Evolutionary conservation across 306 rosid genomes (phyloP), one percentile per base, ranked within the genome.

Genomic region (Spatholobus suberectus): DNA sequence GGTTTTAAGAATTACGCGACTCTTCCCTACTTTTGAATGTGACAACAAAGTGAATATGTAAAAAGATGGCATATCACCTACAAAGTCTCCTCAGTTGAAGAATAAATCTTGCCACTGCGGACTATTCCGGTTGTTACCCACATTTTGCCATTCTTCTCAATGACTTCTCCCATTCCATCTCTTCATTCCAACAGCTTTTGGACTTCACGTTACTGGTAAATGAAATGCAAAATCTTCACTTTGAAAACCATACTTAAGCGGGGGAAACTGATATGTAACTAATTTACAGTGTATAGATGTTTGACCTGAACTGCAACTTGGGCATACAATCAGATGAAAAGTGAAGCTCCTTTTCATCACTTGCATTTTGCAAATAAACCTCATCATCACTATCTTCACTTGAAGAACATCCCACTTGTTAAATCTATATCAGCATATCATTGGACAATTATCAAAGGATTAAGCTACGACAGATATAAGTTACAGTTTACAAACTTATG

Each of bases 41-140:
- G 21, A 62, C 27, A 44, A 46, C 4, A 80, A 12, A 20, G 32
- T 14, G 18, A 17, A 74, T 7, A 24, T 44, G 23, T 17, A 63
- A 40, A 85, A 52, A 46, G 82, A 63, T 20, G 32, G 24, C 54
- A 74, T 84, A 81, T 70, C 79, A 90, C 97, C 82, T 88, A 93
- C 99, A 92, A 76, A 76, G 88, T 88, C 82, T 93, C 99, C 84
- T 92, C 96, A 49, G 90, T 85, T 24, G 93, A 90, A 86, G 85
- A 91, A 84, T 90, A 93, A 69, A 74, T 82, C 81, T 86, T 88
- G 76, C 90, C 88, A 27, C 65, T n/a, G 10, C 90, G 90, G 82
- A 84, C 89, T 74, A 91, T 87, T 75, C 94, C 97, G 35, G 95
- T 89, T 54, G 97, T 87, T 54, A 81, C 91, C 93, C 94, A 91